Conservation (phyloP, 306 rosid genomes). For the Quercus variabilis region DNA sequence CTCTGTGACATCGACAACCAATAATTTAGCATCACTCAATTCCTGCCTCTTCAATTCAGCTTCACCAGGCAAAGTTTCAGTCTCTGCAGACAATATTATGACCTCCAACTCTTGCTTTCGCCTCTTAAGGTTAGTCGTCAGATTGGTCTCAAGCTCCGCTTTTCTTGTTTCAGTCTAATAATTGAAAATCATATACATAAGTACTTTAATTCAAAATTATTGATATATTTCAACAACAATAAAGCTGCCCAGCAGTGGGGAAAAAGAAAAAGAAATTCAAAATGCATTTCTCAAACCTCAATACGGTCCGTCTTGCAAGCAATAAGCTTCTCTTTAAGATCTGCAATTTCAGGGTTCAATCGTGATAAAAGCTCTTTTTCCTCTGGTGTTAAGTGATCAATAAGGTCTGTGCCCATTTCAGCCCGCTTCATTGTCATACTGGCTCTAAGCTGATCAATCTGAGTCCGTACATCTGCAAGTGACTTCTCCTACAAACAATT, state of each 20-base stretch:
- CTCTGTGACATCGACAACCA: constrained; percentile 67
- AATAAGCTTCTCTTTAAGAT: constrained; percentile 79
- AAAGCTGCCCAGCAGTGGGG: neutral
- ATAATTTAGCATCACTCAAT: constrained; percentile 59
- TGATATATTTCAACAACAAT: neutral
- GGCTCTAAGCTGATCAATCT: constrained; percentile 84
- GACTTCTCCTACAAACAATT: constrained; percentile 75
- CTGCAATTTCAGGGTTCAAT: constrained; percentile 86
- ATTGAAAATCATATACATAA: constrained; percentile 17
- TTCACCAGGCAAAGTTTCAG: constrained; percentile 56
- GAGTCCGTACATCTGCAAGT: constrained; percentile 72
- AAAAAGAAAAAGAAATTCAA: neutral
- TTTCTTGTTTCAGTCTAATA: constrained; percentile 83
- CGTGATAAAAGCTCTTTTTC: constrained; percentile 78
- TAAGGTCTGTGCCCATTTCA: constrained; percentile 96
- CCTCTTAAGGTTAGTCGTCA: constrained; percentile 92
- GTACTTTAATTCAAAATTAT: neutral
- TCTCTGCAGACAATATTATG: constrained; percentile 62
- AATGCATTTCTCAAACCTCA: constrained; percentile 59
- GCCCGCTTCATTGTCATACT: constrained; percentile 74
- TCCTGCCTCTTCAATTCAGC: constrained; percentile 68
- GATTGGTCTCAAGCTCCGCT: constrained; percentile 93
- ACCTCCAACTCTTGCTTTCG: constrained; percentile 93
- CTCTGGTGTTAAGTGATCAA: constrained; percentile 87
- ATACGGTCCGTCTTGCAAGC: constrained; percentile 82